Base-by-base conservation (phyloP, 1,139 yeast genomes). In the Protomyces inundatus region DNA sequence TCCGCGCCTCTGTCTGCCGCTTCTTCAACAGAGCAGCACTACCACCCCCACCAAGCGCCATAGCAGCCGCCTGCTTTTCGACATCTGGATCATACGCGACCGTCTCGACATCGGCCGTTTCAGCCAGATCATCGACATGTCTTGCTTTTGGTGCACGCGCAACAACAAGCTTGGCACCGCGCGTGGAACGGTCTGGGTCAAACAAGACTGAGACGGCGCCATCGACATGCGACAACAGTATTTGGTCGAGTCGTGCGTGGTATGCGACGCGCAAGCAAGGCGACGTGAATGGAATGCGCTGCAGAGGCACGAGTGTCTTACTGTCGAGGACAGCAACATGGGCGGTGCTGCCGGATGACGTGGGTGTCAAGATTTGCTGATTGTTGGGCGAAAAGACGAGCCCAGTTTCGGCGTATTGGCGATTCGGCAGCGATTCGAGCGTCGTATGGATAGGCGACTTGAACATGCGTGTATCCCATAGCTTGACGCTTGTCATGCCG, bases 391-490 rank as follows among this genome's bases (percentile, higher is more conserved):
- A 70, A 65, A 71, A 68, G 39, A 69, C 40, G 64, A 61, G 42
- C 62, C 71, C 64, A 37, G 71, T 61, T 61, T 71, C 70, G 57
- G 70, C 70, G 55, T 64, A 57, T 23, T 16, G 30, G 33, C 69
- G 40, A 48, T 69, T 66, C 6, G 69, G 54, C n/a, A 76, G 66
- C 6, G 67, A 67, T 1, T 65, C 42, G 14, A 74, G 67, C 42
- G 69, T 72, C 34, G 77, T 68, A 7, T 42, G 48, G 12, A 76
- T 65, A 4, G 80, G 79, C 2, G 67, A 63, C 12, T 69, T 70
- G 39, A 75, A 68, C 51, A 74, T 73, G 50, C 80, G 69, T 14
- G 70, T 62, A 66, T 77, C 81, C 75, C 78, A 77, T 7, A 76
- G 67, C 61, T 75, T 75, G 6, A 64, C 14, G 77, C 66, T 69